Base-by-base conservation (phyloP, 2,329 filamentous ascomycete species). In the Aspergillus novofumigatus region DNA sequence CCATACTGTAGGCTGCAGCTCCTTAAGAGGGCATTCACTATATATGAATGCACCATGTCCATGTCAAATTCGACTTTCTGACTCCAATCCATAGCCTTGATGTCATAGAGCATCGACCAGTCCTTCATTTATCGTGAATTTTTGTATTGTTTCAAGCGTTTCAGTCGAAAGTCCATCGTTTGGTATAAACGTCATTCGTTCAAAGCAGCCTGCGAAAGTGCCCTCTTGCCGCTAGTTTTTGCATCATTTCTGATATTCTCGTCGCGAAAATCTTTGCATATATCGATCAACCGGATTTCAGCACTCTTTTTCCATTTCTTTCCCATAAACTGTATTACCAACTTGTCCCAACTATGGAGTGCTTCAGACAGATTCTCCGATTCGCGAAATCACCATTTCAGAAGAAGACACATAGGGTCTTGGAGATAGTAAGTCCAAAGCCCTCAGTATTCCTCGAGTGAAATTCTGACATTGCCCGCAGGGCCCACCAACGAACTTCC, bases 401-500 rank as follows among this genome's bases (percentile, higher is more conserved):
- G 49, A 68, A 67, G 49, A 63, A 64, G 14, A 60, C 68, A 42
- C 66, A 65, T 20, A 66, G 60, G 26, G 64, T 62, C n/a, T 62
- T 75, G 57, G 71, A 74, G 51, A 75, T 75, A 55, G 72, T 75
- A 55, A 61, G 69, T 62, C 55, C 8, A 47, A 45, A 26, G 29
- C 20, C 21, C 5, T 25, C 10, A 20, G 3, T 38, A 26, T 0
- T 29, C 4, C 4, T 28, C 17, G 21, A 3, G n/a, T 21, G 8
- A 10, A 21, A 7, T n/a, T 49, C 58, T 67, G 54, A 67, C 53
- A 53, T 9, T 3, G 32, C 17, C 17, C 10, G 14, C 50, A 78
- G 76, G 74, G 76, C 21, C 69, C 65, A 49, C 76, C 76, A 35
- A 78, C 72, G 26, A 69, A 78, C 63, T 78, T 78, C 57, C 70